Base-by-base conservation (phyloP, 176 grass and related monocot genomes). In the Phoenix roebelenii region DNA sequence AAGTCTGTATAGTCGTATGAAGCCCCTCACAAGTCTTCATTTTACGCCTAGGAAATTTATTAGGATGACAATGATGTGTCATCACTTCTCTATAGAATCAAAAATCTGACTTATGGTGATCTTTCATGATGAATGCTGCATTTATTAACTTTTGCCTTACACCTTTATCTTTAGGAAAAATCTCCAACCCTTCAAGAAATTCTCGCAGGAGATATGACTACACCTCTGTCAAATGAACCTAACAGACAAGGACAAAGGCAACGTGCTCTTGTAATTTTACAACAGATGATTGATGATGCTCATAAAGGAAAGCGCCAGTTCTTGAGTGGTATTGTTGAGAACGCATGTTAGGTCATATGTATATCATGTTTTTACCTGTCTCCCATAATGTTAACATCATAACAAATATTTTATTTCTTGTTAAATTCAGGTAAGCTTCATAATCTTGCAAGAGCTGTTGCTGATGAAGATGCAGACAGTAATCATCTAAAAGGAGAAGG, bases 231-330 rank as follows among this genome's bases (percentile, higher is more conserved):
- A 80, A 88, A 76, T 71, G 92, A 97, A 66, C 65, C 80, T 79
- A 80, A 44, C 63, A 90, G 79, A 88, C 72, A 73, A 74, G 92
- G 80, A 60, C 92, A 97, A 97, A 91, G 85, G 72, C 92, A 97
- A 73, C 78, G 92, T 35, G 74, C 91, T 58, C 83, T 96, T 82
- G 83, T 85, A 39, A 85, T 97, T 71, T 69, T 97, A 66, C 86
- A 91, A 58, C 86, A 97, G 71, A 91, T 85, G 80, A 97, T 97
- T 69, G 87, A 97, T 82, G 92, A 97, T 58, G 87, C 92, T 62
- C 86, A 87, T 77, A 82, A 90, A 82, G 92, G 87, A 79, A 97
- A 97, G 61, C 74, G 80, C 0, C 92, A 97, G 63, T 97, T 97
- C 72, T 77, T 97, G 53, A 87, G 83, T 82, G 92, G 92, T 95